Percentiles rank a stretch among this genome's conserved stretches.
Conservation (phyloP, 352 stramenopile genomes). For the Globisporangium nodosum region DNA sequence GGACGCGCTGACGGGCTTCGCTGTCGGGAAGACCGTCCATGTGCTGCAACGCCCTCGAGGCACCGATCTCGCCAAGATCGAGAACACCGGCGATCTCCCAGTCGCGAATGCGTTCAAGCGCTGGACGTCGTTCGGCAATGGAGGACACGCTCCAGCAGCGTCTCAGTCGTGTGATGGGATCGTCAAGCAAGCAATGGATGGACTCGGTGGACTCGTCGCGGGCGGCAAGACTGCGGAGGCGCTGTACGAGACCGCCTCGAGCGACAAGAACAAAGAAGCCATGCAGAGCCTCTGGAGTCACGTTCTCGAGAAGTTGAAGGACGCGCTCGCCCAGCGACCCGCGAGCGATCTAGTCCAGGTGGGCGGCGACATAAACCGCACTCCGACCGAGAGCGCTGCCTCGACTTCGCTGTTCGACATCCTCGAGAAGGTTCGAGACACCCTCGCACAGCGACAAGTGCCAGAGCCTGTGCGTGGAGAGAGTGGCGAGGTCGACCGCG, state of each 20-base stretch:
- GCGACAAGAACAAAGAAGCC: background rate
- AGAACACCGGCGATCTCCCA: background rate
- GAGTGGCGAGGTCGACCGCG: background rate
- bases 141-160: background rate
- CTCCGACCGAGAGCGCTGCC: background rate
- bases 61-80: background rate
- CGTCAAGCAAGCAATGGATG: background rate
- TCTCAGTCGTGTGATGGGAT: background rate
- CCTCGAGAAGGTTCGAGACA: background rate
- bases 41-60: background rate
- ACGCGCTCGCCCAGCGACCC: background rate
- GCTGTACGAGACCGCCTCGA: constrained; percentile 1
- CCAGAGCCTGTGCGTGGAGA: background rate
- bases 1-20: constrained; percentile 2
- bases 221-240: constrained; percentile 1
- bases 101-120: constrained; percentile 5
- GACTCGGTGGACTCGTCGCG: background rate
- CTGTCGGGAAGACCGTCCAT: constrained; percentile 2
- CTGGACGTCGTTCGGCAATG: constrained; percentile 1
- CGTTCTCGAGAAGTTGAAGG: background rate
- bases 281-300: constrained; percentile 1
- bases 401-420: background rate
- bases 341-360: background rate
- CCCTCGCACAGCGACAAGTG: background rate
- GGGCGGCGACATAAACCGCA: background rate